phyloP scores from a whole-genome alignment of 331 rosid genomes.

The Cydonia oblonga region DNA sequence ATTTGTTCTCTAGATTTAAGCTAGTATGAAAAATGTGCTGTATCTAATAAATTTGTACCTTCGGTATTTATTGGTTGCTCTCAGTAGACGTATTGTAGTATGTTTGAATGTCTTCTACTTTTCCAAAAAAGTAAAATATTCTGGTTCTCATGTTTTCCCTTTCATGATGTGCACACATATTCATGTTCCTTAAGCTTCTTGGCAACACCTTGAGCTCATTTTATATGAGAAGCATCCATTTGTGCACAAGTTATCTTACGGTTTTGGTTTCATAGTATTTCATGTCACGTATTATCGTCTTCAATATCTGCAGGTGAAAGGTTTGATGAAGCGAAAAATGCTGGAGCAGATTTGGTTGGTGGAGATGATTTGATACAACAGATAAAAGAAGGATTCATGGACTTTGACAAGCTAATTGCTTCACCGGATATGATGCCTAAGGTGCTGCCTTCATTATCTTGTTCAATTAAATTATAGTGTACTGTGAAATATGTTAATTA shows the following conservation, averaged over 20 bases:
- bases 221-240: not conserved
- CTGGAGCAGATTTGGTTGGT: slow-evolving; percentile 98
- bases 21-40: too few relatives aligned
- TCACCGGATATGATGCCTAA: slow-evolving; percentile 99
- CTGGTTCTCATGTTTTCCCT: not conserved
- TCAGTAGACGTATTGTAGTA: too few relatives aligned
- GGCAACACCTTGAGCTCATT: not conserved
- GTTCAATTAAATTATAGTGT: not conserved
- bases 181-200: not conserved
- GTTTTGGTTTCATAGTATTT: not conserved
- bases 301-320: slow-evolving; percentile 55
- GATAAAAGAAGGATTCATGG: slow-evolving; percentile 95
- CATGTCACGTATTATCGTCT: not conserved
- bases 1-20: not conserved
- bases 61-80: too few relatives aligned
- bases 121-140: not conserved
- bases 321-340: slow-evolving; percentile 87
- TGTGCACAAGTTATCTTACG: not conserved
- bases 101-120: not conserved
- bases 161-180: not conserved
- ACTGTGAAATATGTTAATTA: not conserved
- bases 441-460: slow-evolving; percentile 32
- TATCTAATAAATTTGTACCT: too few relatives aligned
- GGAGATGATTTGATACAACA: slow-evolving; percentile 98
- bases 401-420: slow-evolving; percentile 90